Conservation (phyloP, 305 asterid genomes). For the Stenogyne calaminthoides region DNA sequence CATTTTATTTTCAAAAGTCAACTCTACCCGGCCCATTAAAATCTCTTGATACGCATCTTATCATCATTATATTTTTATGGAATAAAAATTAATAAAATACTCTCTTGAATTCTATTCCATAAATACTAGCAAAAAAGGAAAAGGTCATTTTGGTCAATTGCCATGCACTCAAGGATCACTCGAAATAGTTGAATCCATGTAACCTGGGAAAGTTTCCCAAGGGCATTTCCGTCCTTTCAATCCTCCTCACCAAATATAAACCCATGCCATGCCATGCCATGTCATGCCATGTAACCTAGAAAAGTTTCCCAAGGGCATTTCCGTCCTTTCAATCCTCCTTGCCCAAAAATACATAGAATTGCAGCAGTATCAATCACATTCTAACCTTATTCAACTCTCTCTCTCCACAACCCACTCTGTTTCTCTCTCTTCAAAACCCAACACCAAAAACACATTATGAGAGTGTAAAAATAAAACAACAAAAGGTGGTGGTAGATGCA, state of each 20-base stretch:
- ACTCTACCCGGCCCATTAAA: neutral
- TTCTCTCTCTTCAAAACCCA: constrained; percentile 28
- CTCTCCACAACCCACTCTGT: constrained; percentile 24
- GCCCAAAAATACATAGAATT: constrained; percentile 6
- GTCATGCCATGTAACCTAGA: no score
- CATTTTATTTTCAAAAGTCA: neutral
- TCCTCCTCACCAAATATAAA: neutral
- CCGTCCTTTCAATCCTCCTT: constrained; percentile 19
- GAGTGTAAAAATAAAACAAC: constrained; percentile 48
- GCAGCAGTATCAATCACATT: constrained; percentile 23
- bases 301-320: constrained; percentile 30
- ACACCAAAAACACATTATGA: constrained; percentile 37
- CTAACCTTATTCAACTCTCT: constrained; percentile 21
- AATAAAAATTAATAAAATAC: neutral
- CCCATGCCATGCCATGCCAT: no score
- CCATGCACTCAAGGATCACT: neutral
- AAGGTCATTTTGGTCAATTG: constrained; percentile 34
- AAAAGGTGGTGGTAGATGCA: constrained; percentile 96
- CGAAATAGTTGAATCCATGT: neutral
- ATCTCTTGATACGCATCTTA: neutral
- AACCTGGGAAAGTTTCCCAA: constrained; percentile 13
- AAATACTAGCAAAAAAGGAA: neutral
- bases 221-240: constrained; percentile 36
- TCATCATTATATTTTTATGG: neutral
- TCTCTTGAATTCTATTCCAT: neutral